These are phyloP conservation scores for Lagenidium giganteum DNA, from an alignment of 352 stramenopile genomes.

Conservation along the genomic window DNA sequence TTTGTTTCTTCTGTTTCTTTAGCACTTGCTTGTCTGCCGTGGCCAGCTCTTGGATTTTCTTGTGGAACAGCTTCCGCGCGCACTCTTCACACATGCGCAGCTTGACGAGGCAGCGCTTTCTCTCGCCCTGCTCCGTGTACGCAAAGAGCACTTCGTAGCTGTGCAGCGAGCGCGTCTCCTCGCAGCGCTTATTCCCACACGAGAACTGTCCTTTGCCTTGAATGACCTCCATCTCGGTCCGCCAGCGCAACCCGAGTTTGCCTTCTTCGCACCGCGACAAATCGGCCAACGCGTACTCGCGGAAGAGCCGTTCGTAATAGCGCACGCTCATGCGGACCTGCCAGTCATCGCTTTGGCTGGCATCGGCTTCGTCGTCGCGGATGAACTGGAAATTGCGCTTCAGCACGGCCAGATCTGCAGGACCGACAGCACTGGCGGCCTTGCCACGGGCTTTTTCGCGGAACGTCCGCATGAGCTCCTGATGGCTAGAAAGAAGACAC, in stretches of 20 bases:
- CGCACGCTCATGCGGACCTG: slow-evolving; percentile 56
- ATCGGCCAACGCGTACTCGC: slow-evolving; percentile 64
- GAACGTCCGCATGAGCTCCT: slow-evolving; percentile 51
- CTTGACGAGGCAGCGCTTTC: slow-evolving; percentile 62
- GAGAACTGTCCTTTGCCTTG: slow-evolving; percentile 62
- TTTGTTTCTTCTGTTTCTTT: slow-evolving; percentile 12
- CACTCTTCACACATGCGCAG: slow-evolving; percentile 43
- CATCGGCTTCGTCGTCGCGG: slow-evolving; percentile 50
- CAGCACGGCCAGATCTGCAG: slow-evolving; percentile 36
- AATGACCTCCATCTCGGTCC: slow-evolving; percentile 58
- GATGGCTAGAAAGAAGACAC: no score
- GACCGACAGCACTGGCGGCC: slow-evolving; percentile 7
- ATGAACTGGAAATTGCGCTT: slow-evolving; percentile 54
- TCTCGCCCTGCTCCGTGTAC: slow-evolving; percentile 44
- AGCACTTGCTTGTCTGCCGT: slow-evolving; percentile 9
- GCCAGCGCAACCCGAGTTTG: slow-evolving; percentile 60
- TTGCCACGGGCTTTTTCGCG: neutral
- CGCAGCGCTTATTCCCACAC: slow-evolving; percentile 58
- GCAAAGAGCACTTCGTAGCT: slow-evolving; percentile 70
- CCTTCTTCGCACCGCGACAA: slow-evolving; percentile 44
- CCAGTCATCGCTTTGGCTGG: slow-evolving; percentile 38
- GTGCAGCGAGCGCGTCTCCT: slow-evolving; percentile 21
- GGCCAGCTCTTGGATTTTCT: slow-evolving; percentile 26
- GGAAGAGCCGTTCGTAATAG: slow-evolving; percentile 69
- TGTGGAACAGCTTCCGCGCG: slow-evolving; percentile 48